A percentile compares a stretch with the other conserved stretches of the same genome.
These are phyloP conservation scores for Asterionellopsis glacialis DNA, from an alignment of 108 stramenopile genomes.

Conservation along the genomic window DNA sequence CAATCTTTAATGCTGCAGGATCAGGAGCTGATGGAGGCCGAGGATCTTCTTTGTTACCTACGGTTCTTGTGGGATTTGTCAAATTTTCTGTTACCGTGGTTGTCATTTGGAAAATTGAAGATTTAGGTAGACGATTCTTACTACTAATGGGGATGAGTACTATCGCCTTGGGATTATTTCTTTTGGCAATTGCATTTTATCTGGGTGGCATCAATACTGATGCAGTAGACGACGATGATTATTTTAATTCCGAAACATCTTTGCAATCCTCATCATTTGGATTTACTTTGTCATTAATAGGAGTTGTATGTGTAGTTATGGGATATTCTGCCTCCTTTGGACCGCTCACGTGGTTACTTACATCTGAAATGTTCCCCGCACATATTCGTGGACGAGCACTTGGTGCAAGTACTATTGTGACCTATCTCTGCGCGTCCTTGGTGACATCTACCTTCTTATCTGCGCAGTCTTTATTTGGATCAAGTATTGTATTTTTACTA, in stretches of 20 bases:
- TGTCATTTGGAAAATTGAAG: constrained; percentile 61
- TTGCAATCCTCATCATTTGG: constrained; percentile 12
- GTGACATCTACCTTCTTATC: constrained; percentile 57
- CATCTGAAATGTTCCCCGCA: constrained; percentile 64
- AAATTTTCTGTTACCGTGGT: constrained; percentile 60
- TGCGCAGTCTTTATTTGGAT: constrained; percentile 28
- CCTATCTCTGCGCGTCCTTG: constrained; percentile 50
- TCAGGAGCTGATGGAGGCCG: background rate
- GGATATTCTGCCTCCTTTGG: constrained; percentile 72
- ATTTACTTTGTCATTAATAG: constrained; percentile 34
- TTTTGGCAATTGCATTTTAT: constrained; percentile 40
- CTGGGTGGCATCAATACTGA: constrained; percentile 2
- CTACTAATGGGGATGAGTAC: constrained; percentile 43
- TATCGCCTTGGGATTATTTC: constrained; percentile 39
- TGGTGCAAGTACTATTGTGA: constrained; percentile 50
- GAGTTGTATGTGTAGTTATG: constrained; percentile 52
- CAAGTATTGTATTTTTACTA: constrained; percentile 36
- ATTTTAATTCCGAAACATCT: background rate
- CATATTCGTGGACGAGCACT: constrained; percentile 67
- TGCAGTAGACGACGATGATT: constrained; percentile 4
- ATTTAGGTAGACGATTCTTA: constrained; percentile 42
- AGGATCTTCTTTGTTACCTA: constrained; percentile 20
- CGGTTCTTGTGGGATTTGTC: constrained; percentile 48
- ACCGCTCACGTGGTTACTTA: constrained; percentile 66
- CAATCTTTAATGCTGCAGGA: constrained; percentile 35